A percentile compares a stretch with the other conserved stretches of the same genome.
Evolutionary conservation across 2,329 filamentous ascomycete genomes (phyloP).

Genomic region (Aspergillus unguis): DNA sequence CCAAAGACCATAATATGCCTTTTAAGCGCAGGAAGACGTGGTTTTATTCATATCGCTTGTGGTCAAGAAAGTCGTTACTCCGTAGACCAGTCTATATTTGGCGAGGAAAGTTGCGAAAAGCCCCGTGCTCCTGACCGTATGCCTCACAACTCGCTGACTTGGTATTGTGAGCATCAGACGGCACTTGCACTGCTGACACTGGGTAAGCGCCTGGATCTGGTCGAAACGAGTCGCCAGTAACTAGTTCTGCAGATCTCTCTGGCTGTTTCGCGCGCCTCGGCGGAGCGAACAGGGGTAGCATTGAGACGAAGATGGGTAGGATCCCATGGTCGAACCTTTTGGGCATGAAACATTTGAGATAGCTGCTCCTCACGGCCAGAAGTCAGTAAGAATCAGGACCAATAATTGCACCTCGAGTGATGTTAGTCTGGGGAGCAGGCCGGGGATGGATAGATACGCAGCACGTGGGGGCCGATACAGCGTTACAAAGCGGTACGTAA

Average conservation of each 20-base stretch:
- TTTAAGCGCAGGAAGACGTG: too few relatives aligned
- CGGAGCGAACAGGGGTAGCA: not conserved
- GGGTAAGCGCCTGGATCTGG: slow-evolving; percentile 1
- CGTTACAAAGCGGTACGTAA: not conserved
- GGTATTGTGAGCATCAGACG: too few relatives aligned
- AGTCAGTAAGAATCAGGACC: not conserved
- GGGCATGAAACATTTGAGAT: not conserved
- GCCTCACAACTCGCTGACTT: too few relatives aligned
- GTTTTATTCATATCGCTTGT: too few relatives aligned
- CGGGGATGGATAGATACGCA: not conserved
- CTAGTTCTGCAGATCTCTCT: slow-evolving; percentile 19
- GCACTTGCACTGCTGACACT: too few relatives aligned
- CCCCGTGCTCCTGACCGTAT: too few relatives aligned
- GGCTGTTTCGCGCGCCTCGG: slow-evolving; percentile 5
- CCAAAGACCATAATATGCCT: too few relatives aligned
- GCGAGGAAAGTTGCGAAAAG: too few relatives aligned
- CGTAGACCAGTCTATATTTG: too few relatives aligned
- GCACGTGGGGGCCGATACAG: not conserved
- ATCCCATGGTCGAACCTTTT: too few relatives aligned
- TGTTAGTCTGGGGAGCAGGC: not conserved
- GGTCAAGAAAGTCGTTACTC: too few relatives aligned
- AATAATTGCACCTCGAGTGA: not conserved
- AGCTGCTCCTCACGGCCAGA: too few relatives aligned
- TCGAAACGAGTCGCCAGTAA: not conserved
- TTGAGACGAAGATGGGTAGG: not conserved